Percentiles rank a stretch among this genome's conserved stretches.
phyloP scores from a whole-genome alignment of 2,329 filamentous ascomycete species.

The Cladobotryum protrusum region DNA sequence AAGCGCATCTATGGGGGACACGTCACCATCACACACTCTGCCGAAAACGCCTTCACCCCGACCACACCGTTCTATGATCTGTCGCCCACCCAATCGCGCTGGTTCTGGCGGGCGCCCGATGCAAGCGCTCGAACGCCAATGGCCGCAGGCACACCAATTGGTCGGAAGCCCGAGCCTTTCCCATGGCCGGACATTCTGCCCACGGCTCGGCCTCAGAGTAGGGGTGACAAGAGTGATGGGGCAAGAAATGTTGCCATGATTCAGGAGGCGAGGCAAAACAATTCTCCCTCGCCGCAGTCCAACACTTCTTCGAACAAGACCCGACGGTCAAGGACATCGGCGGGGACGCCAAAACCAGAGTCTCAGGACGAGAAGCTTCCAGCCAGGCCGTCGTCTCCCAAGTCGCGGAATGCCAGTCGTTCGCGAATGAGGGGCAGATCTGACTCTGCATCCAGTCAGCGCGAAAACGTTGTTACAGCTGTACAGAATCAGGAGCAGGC shows the following conservation, averaged over 20 bases:
- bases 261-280: background rate
- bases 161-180: slow-evolving; percentile 18
- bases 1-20: slow-evolving; percentile 16
- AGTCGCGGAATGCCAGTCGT: slow-evolving; percentile 32
- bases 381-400: slow-evolving; percentile 25
- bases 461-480: background rate
- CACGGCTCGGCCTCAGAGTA: background rate
- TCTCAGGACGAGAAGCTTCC: slow-evolving; percentile 1
- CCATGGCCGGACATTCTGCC: slow-evolving; percentile 17
- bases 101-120: slow-evolving; percentile 18
- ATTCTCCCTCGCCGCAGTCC: slow-evolving; percentile 9
- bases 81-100: slow-evolving; percentile 15
- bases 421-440: slow-evolving; percentile 18
- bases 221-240: background rate
- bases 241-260: background rate
- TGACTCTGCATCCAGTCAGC: slow-evolving; percentile 15
- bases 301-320: slow-evolving; percentile 11
- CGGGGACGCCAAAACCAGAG: background rate
- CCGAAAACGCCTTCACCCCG: slow-evolving; percentile 8
- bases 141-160: slow-evolving; percentile 15
- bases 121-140: slow-evolving; percentile 14
- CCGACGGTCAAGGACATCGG: slow-evolving; percentile 3
- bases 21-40: slow-evolving; percentile 8
- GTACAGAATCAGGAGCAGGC: no score
- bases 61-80: slow-evolving; percentile 16